Evolutionary conservation across 2,329 filamentous ascomycete species (phyloP).

Genomic region (Gaeumannomyces sp.): DNA sequence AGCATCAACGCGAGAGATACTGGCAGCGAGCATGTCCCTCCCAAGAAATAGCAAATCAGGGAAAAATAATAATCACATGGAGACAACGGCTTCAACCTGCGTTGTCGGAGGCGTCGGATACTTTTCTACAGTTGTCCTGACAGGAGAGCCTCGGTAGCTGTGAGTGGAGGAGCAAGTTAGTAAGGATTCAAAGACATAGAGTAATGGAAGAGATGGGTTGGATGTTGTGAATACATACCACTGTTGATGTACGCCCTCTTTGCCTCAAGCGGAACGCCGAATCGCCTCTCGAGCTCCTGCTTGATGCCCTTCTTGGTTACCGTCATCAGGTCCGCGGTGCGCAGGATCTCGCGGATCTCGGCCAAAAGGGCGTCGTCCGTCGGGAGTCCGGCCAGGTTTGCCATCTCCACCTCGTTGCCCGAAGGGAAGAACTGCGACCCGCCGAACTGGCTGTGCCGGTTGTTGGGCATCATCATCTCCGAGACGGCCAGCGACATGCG

Average conservation of each 20-base stretch:
- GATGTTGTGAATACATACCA: slow-evolving; percentile 51
- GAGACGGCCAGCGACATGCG: slow-evolving; percentile 77
- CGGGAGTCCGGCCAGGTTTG: slow-evolving; percentile 69
- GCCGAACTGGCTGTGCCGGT: slow-evolving; percentile 56
- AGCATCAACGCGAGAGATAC: neutral
- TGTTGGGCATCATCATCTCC: slow-evolving; percentile 44
- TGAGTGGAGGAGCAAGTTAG: slow-evolving; percentile 14
- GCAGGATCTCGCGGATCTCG: slow-evolving; percentile 90
- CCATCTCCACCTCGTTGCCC: slow-evolving; percentile 60
- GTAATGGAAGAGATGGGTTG: slow-evolving; percentile 1
- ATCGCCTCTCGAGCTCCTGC: slow-evolving; percentile 82
- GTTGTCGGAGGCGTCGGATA: neutral
- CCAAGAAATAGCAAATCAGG: neutral
- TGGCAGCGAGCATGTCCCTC: neutral
- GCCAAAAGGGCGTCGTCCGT: slow-evolving; percentile 84
- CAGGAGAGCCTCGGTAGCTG: slow-evolving; percentile 72
- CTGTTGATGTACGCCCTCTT: slow-evolving; percentile 92
- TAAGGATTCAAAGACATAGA: slow-evolving; percentile 23
- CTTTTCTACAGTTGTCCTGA: slow-evolving; percentile 62
- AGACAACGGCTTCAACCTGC: neutral
- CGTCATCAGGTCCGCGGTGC: slow-evolving; percentile 90
- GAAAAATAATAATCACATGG: neutral
- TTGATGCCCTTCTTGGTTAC: slow-evolving; percentile 99
- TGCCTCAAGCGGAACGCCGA: slow-evolving; percentile 77
- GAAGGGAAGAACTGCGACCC: slow-evolving; percentile 49